Conservation (phyloP, 306 rosid genomes). For the Quercus suber region DNA sequence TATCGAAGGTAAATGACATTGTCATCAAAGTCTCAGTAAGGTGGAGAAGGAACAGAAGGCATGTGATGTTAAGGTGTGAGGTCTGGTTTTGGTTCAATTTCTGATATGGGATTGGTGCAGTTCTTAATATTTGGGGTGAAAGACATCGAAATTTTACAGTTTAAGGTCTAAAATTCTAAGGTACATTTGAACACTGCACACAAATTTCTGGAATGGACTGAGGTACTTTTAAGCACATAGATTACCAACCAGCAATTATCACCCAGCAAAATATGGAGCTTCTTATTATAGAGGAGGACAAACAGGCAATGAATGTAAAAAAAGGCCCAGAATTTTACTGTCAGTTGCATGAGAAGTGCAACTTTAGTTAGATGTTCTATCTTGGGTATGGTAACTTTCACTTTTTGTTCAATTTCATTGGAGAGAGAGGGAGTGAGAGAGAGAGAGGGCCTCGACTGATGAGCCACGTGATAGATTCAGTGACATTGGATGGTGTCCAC, state of each 20-base stretch:
- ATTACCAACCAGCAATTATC: background rate
- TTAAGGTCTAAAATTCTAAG: background rate
- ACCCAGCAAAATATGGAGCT: background rate
- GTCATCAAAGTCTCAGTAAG: no score
- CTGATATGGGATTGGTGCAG: no score
- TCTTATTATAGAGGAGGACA: background rate
- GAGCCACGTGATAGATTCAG: conserved; percentile 78
- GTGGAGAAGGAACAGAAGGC: no score
- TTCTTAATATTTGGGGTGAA: background rate
- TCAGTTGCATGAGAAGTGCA: conserved; percentile 1
- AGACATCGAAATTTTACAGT: background rate
- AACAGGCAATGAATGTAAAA: background rate
- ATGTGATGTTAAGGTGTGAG: no score
- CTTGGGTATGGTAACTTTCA: conserved; percentile 44
- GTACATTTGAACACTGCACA: background rate
- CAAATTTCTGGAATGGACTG: background rate
- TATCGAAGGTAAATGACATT: no score
- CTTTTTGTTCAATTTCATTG: conserved; percentile 46
- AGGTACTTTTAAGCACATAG: background rate
- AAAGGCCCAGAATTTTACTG: conserved; percentile 9
- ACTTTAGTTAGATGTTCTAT: conserved; percentile 15
- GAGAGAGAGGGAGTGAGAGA: conserved; percentile 29
- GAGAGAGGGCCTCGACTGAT: conserved; percentile 42
- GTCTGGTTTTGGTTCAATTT: no score
- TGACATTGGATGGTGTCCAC: conserved; percentile 45